Base-by-base conservation (phyloP, 306 rosid species). In the Ziziphus jujuba region DNA sequence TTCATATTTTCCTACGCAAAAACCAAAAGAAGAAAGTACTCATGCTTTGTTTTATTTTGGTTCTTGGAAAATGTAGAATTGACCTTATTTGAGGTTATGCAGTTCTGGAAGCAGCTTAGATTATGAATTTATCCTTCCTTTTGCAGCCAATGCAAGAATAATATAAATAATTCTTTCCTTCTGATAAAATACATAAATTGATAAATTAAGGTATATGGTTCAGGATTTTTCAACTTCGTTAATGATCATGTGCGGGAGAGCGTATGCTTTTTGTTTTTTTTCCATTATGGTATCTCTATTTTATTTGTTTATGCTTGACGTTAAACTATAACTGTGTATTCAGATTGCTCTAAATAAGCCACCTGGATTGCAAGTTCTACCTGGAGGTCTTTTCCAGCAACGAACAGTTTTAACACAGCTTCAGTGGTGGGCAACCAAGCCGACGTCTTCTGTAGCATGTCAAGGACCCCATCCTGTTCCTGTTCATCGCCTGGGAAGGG, bases 321-420 rank as follows among this genome's bases (percentile, higher is more conserved):
- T 65, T 63, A 74, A 62, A 61, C 56, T 47, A 22, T 61, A 31
- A 65, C 70, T 66, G 44, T 73, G 66, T 53, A 43, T 78, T 81
- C 85, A 90, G 98, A 80, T 90, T 78, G 91, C 91, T 71, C 77
- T 93, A 53, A 84, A 86, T 75, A 89, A 90, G 74, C 98, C 98
- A 57, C 87, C 97, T 38, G 90, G 96, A 62, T 77, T 93, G 80
- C 98, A 93, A 93, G 98, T 93, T 64, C 77, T 90, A 67, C 96
- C 98, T 7, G 97, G 96, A 49, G 98, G 98, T 58, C 89, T 93
- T 79, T 93, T 88, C 73, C 98, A 93, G 86, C 97, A 93, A 83
- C 88, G 96, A 69, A 93, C 97, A 31, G 87, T 90, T 84, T 76
- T 93, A 52, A 80, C 87, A 20, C 98, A 93, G 80, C 96, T 93